phyloP scores from a whole-genome alignment of 805 yeast species.

The Jamesozyma spencerorum region DNA sequence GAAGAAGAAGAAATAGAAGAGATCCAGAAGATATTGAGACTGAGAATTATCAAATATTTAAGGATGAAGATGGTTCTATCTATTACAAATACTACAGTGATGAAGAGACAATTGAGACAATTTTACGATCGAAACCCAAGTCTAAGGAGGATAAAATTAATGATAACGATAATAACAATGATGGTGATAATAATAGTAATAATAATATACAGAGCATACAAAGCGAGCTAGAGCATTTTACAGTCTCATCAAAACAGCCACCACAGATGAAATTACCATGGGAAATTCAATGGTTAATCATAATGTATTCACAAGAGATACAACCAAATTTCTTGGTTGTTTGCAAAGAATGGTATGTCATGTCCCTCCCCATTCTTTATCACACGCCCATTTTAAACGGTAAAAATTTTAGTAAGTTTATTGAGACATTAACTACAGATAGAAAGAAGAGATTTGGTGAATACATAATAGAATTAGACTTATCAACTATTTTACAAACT shows the following conservation, averaged over 20 bases:
- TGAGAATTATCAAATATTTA: conserved; percentile 1
- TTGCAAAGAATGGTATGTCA: conserved; percentile 48
- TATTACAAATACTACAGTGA: conserved; percentile 1
- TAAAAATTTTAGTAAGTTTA: conserved; percentile 61
- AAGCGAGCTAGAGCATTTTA: not conserved
- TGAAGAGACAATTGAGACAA: not conserved
- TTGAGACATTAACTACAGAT: conserved; percentile 49
- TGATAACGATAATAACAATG: not conserved
- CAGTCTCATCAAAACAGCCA: not conserved
- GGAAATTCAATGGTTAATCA: conserved; percentile 39
- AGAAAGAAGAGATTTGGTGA: conserved; percentile 44
- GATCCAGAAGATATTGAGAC: not conserved
- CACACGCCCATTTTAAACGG: conserved; percentile 52
- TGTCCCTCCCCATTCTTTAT: conserved; percentile 61
- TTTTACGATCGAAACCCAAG: not conserved
- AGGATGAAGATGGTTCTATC: not conserved
- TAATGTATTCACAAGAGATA: conserved; percentile 17
- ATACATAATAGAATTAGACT: conserved; percentile 56
- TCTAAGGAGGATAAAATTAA: not conserved
- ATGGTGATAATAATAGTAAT: not conserved
- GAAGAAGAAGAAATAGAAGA: not conserved
- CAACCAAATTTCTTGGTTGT: conserved; percentile 44
- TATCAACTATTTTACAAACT: conserved; percentile 73
- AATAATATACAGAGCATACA: not conserved
- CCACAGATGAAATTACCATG: conserved; percentile 35